Base-by-base conservation (phyloP, 2,329 filamentous ascomycete species). In the Penicillium sp. region DNA sequence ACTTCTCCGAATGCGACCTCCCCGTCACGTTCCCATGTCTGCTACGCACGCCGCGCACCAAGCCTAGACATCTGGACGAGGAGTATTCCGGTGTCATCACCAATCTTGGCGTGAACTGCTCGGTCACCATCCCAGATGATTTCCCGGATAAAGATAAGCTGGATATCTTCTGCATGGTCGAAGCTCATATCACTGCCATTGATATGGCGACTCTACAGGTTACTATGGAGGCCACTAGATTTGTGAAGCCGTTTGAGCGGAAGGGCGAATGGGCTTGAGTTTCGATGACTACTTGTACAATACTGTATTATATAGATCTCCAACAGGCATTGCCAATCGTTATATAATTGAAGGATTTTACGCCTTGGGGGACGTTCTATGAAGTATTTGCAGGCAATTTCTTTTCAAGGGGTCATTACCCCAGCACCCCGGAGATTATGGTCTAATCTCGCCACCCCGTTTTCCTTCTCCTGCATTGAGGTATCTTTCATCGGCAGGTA, bases 1-100 rank as follows among this genome's bases (percentile, higher is more conserved):
- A 80, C 58, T 81, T 77, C 61, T 68, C 69, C 9, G 75, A 82
- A 57, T 73, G 72, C 10, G 45, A 64, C 1, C 63, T 82, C 4
- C 79, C 80, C 1, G 61, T 72, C 15, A 73, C 70, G 0, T 75
- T 78, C 53, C 58, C 64, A 24, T 70, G 64, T 52, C 43, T 67
- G 22, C 59, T 70, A 22, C 66, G 63, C 50, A 59, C 59, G 21
- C 60, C 60, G 4, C 61, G 58, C 28, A 46, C 48, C n/a, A 51
- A 49, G 6, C 59, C 58, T 12, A 44, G 56, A 6, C 41, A 60
- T 35, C 54, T 60, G 15, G 63, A 58, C 6, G 59, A 57, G 1
- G 58, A 61, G 8, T 65, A 63, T 42, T 45, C 60, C 13, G 64
- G 60, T n/a, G 44, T 62, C 19, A 64, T 69, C 43, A 55, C 63